Evolutionary conservation across 257 asterid genomes (phyloP).

Genomic region (Anisodus tanguticus): DNA sequence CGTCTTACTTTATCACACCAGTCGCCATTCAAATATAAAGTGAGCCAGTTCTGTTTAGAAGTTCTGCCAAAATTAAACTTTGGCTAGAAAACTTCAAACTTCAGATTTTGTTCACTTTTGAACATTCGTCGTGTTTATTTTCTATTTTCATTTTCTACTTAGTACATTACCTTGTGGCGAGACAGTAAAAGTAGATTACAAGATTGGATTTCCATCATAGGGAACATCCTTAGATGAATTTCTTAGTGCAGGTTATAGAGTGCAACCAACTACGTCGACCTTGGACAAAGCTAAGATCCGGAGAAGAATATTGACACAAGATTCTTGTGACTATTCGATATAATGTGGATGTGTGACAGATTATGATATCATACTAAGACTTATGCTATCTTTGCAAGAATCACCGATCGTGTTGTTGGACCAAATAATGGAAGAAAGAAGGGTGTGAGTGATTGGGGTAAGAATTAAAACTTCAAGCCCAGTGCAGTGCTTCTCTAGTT

Average conservation of each 20-base stretch:
- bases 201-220: background rate
- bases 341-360: background rate
- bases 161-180: background rate
- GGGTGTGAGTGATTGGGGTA: background rate
- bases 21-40: background rate
- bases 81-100: background rate
- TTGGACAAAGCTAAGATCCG: background rate
- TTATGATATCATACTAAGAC: conserved; percentile 6
- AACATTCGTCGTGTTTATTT: background rate
- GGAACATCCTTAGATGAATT: conserved; percentile 5
- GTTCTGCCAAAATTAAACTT: background rate
- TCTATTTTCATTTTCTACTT: background rate
- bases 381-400: conserved; percentile 13
- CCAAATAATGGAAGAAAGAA: conserved; percentile 20
- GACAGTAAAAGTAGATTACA: background rate
- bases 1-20: no score
- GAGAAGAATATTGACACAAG: background rate
- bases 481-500: background rate
- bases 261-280: background rate
- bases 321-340: background rate
- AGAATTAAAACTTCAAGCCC: background rate
- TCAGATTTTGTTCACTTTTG: background rate
- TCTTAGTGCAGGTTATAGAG: conserved; percentile 29
- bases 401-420: background rate
- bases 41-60: background rate